Percentiles rank a stretch among this genome's conserved stretches.
phyloP scores from a whole-genome alignment of 192 early-diverging fungal species.

The Coemansia sp. region DNA sequence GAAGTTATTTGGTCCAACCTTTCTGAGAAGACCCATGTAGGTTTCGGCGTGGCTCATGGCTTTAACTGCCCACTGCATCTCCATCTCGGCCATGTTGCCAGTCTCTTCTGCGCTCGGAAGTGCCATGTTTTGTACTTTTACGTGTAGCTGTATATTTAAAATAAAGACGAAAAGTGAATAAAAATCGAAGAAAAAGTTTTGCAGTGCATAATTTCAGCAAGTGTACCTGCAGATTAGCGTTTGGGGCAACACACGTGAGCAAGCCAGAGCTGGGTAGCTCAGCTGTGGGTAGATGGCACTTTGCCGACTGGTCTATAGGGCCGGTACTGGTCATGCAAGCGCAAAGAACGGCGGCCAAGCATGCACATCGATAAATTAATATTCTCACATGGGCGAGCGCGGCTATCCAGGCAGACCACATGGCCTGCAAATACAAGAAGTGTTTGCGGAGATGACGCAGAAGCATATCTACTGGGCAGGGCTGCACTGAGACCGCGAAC shows the following conservation, averaged over 20 bases:
- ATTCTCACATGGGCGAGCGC: not conserved
- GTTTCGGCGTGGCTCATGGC: slow-evolving; percentile 95
- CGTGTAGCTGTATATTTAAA: not conserved
- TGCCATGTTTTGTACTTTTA: slow-evolving; percentile 50
- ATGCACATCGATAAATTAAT: not conserved
- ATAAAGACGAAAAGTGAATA: not conserved
- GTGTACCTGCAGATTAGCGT: not conserved
- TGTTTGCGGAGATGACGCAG: not conserved
- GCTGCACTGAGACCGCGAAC: not conserved
- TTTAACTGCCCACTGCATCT: slow-evolving; percentile 96
- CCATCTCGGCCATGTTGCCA: slow-evolving; percentile 76
- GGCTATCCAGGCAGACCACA: not conserved
- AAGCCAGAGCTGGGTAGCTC: not conserved
- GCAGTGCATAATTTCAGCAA: not conserved
- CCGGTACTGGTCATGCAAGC: too few species aligned
- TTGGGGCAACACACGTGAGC: slow-evolving; percentile 8
- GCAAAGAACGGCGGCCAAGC: too few species aligned
- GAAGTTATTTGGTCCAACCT: slow-evolving; percentile 71
- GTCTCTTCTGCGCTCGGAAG: slow-evolving; percentile 73
- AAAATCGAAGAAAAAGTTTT: not conserved
- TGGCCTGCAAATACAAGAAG: not conserved
- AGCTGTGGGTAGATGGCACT: not conserved
- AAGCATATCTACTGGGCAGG: not conserved
- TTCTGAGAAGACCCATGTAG: slow-evolving; percentile 78
- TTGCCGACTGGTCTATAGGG: too few species aligned